phyloP scores from a whole-genome alignment of 208 protist genomes.

The Herpetomonas tarakana region DNA sequence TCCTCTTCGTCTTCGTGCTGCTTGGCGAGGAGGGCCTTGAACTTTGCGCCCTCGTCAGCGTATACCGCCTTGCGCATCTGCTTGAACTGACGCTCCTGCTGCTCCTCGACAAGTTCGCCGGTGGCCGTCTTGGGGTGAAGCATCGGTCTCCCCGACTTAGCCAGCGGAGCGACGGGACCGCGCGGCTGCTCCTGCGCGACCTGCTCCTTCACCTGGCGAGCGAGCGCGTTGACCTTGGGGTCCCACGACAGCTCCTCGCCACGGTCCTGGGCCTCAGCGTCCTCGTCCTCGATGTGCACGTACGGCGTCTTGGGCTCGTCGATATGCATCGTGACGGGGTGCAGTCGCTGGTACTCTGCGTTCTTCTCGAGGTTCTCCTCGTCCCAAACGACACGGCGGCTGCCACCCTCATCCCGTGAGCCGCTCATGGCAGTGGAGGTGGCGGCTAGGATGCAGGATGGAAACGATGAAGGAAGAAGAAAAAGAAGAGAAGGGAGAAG shows the following conservation, averaged over 20 bases:
- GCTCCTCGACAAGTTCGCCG: slow-evolving; percentile 50
- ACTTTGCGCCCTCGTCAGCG: slow-evolving; percentile 83
- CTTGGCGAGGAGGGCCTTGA: slow-evolving; percentile 54
- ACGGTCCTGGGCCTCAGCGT: slow-evolving; percentile 21
- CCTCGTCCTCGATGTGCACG: slow-evolving; percentile 46
- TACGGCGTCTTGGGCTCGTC: slow-evolving; percentile 88
- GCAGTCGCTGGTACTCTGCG: slow-evolving; percentile 73
- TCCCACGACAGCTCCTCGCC: slow-evolving; percentile 46
- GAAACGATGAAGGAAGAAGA: neutral
- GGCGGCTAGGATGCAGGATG: neutral
- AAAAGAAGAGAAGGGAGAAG: slow-evolving; percentile 3
- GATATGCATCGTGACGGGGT: slow-evolving; percentile 86
- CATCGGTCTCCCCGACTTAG: slow-evolving; percentile 59
- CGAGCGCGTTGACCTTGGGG: slow-evolving; percentile 59
- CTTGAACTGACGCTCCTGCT: slow-evolving; percentile 60
- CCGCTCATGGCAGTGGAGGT: neutral
- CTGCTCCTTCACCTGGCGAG: slow-evolving; percentile 55
- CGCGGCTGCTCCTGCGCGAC: slow-evolving; percentile 21
- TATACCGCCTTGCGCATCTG: slow-evolving; percentile 83
- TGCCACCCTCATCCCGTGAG: neutral
- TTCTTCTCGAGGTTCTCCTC: slow-evolving; percentile 78
- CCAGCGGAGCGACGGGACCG: slow-evolving; percentile 41
- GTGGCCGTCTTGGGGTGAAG: slow-evolving; percentile 41
- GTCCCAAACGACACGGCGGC: slow-evolving; percentile 64
- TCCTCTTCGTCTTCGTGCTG: slow-evolving; percentile 29